Conservation (phyloP, 306 rosid species). For the Mimosa pudica region DNA sequence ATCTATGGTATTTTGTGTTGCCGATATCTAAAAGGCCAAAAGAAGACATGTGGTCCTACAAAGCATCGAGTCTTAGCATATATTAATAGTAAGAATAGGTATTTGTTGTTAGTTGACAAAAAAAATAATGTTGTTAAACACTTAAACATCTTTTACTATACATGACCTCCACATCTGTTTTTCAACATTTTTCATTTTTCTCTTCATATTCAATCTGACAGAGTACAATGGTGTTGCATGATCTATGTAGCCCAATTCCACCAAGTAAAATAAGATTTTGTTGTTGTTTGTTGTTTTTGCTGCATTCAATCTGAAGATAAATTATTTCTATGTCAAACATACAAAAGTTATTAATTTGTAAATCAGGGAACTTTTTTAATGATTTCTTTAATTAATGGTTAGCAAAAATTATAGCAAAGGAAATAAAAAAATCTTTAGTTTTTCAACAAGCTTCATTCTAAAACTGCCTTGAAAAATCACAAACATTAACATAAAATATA, state of each 20-base stretch:
- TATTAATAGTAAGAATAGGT: background rate
- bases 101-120: background rate
- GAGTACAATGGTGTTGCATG: too few species aligned
- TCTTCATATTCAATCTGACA: background rate
- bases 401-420: background rate
- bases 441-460: too few species aligned
- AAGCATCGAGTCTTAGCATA: conserved; percentile 24
- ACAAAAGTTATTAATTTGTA: background rate
- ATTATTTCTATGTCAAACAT: too few species aligned
- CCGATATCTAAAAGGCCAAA: conserved; percentile 55
- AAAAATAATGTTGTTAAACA: too few species aligned
- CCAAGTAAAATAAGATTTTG: too few species aligned
- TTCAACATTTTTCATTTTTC: background rate
- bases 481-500: too few species aligned
- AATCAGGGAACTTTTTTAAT: background rate
- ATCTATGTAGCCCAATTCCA: too few species aligned
- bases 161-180: conserved; percentile 37
- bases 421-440: too few species aligned
- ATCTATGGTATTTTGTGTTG: conserved; percentile 49
- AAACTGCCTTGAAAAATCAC: too few species aligned
- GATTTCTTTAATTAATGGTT: background rate
- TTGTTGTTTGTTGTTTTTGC: too few species aligned
- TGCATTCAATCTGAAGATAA: background rate
- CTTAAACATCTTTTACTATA: conserved; percentile 33
- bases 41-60: conserved; percentile 47